These are phyloP conservation scores for Schwanniomyces occidentalis DNA, from an alignment of 805 yeast genomes.

Conservation along the genomic window DNA sequence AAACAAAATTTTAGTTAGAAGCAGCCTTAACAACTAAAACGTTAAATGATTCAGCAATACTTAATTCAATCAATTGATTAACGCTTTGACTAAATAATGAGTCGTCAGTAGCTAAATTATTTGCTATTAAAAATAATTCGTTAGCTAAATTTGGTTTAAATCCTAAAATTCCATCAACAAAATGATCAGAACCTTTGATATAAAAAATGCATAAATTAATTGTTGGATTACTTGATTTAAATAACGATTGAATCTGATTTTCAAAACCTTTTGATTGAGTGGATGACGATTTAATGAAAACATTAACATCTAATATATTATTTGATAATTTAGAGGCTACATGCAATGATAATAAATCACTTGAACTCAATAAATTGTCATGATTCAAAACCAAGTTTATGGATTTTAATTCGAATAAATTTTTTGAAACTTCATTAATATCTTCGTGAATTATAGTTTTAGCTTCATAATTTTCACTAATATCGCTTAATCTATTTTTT, in stretches of 20 bases:
- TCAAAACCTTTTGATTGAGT: conserved; percentile 16
- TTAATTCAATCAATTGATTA: conserved; percentile 19
- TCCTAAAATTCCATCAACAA: conserved; percentile 14
- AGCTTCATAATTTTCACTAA: conserved; percentile 7
- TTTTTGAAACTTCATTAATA: conserved; percentile 1
- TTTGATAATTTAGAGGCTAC: conserved; percentile 22
- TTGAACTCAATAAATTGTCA: conserved; percentile 32
- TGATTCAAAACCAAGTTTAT: conserved; percentile 30
- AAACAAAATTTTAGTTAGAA: neutral
- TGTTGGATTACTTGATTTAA: conserved; percentile 10
- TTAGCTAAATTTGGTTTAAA: conserved; percentile 11
- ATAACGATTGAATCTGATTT: conserved; percentile 12
- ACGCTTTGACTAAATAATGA: conserved; percentile 21
- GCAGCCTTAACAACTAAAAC: conserved; percentile 24
- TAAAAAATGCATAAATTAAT: conserved; percentile 13
- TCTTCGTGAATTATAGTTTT: conserved; percentile 1
- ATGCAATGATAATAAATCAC: conserved; percentile 34
- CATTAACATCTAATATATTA: conserved; percentile 14
- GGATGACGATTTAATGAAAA: conserved; percentile 18
- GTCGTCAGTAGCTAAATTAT: conserved; percentile 15
- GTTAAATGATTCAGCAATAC: conserved; percentile 24
- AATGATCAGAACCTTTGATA: conserved; percentile 14
- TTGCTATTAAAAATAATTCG: conserved; percentile 26
- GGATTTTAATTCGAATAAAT: conserved; percentile 13
- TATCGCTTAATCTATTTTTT: neutral